phyloP scores from a whole-genome alignment of 257 asterid genomes.

The Rehmannia glutinosa region DNA sequence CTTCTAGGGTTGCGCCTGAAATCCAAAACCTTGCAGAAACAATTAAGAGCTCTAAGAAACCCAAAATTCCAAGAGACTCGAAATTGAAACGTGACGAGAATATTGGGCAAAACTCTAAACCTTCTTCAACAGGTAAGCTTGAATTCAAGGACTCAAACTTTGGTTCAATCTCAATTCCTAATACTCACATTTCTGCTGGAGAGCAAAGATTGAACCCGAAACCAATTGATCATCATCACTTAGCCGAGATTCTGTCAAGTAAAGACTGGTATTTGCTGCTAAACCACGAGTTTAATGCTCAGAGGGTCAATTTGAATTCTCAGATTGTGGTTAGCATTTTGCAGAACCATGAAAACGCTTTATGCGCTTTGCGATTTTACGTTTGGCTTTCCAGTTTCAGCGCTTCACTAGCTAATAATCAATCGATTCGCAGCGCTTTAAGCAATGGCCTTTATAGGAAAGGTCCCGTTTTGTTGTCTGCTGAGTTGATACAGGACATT shows the following conservation, averaged over 20 bases:
- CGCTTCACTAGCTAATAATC: slow-evolving; percentile 49
- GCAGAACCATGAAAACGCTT: slow-evolving; percentile 74
- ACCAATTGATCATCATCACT: slow-evolving; percentile 51
- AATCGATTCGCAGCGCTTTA: slow-evolving; percentile 47
- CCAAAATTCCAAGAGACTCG: slow-evolving; percentile 22
- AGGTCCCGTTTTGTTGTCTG: slow-evolving; percentile 80
- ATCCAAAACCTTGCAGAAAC: slow-evolving; percentile 24
- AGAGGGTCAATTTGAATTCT: slow-evolving; percentile 34
- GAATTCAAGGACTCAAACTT: slow-evolving; percentile 26
- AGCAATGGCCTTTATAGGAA: slow-evolving; percentile 55
- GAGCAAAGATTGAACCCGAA: slow-evolving; percentile 16
- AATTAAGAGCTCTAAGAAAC: slow-evolving; percentile 8
- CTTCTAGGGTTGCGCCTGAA: slow-evolving; percentile 52
- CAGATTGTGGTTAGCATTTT: slow-evolving; percentile 51
- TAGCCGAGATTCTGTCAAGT: slow-evolving; percentile 52
- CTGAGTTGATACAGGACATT: slow-evolving; percentile 61
- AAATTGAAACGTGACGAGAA: slow-evolving; percentile 19
- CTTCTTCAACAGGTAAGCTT: slow-evolving; percentile 40
- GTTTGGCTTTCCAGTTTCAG: slow-evolving; percentile 52
- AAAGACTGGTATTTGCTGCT: slow-evolving; percentile 84
- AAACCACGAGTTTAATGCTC: slow-evolving; percentile 57
- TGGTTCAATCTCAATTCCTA: slow-evolving; percentile 32
- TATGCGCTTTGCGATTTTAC: slow-evolving; percentile 61
- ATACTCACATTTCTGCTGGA: slow-evolving; percentile 16
- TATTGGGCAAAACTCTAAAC: slow-evolving; percentile 13